Evolutionary conservation across 768 basidiomycete species (phyloP).

Genomic region (Boletus insuetus): DNA sequence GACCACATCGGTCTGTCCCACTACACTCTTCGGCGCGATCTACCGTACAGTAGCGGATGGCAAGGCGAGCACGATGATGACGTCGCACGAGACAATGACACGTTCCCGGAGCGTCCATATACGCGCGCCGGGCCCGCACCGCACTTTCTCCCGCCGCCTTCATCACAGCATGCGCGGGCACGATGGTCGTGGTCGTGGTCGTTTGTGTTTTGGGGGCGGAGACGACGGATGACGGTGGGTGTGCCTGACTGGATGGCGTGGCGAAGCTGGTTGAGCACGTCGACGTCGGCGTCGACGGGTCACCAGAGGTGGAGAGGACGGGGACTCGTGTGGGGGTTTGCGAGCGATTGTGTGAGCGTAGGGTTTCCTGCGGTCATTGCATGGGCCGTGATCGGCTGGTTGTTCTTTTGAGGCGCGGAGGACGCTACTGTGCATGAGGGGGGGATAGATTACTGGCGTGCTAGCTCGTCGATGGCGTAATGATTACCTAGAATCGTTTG

Average conservation of each 20-base stretch:
- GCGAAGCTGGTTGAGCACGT: conserved; percentile 7
- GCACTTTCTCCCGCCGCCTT: conserved; percentile 41
- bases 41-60: conserved; percentile 33
- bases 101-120: not conserved
- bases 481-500: not conserved
- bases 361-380: conserved; percentile 26
- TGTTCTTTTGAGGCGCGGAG: conserved; percentile 21
- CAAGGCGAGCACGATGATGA: conserved; percentile 20
- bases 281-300: conserved; percentile 1
- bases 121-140: conserved; percentile 3
- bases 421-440: no score
- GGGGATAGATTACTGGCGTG: not conserved
- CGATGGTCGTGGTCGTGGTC: conserved; percentile 40
- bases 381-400: conserved; percentile 29
- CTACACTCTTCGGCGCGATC: conserved; percentile 42
- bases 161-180: conserved; percentile 20
- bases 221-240: conserved; percentile 51
- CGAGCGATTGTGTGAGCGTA: conserved; percentile 37
- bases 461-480: conserved; percentile 1
- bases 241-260: conserved; percentile 36
- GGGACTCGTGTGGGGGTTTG: conserved; percentile 35
- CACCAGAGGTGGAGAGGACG: conserved; percentile 16
- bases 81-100: not conserved
- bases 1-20: conserved; percentile 47
- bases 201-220: conserved; percentile 53